A percentile compares a stretch with the other conserved stretches of the same genome.
phyloP scores from a whole-genome alignment of 768 basidiomycete species.

The Lanmaoa rubissima region DNA sequence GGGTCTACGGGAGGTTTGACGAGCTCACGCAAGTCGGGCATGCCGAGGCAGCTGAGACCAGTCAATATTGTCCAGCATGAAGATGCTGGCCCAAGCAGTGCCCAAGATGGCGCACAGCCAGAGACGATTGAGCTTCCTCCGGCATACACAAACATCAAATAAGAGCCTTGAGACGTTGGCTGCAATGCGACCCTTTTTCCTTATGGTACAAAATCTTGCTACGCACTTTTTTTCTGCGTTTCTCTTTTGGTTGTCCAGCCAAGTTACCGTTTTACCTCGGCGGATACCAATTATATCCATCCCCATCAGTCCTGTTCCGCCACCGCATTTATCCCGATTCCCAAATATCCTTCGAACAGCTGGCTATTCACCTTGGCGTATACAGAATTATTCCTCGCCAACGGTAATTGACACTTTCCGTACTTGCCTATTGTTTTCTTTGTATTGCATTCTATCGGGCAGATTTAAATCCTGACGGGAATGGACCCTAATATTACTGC shows the following conservation, averaged over 20 bases:
- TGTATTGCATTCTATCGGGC: constrained; percentile 5
- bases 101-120: constrained; percentile 40
- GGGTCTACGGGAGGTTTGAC: constrained; percentile 21
- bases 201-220: background rate
- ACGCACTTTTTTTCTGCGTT: background rate
- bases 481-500: constrained; percentile 10
- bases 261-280: background rate
- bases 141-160: constrained; percentile 67
- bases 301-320: background rate
- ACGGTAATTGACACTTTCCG: background rate
- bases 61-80: constrained; percentile 86
- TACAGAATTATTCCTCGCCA: background rate
- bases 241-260: background rate
- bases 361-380: background rate
- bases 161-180: background rate
- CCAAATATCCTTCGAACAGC: background rate
- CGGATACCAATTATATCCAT: constrained; percentile 4
- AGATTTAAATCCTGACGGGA: background rate
- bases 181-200: background rate
- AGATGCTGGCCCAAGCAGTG: constrained; percentile 57
- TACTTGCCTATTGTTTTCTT: background rate
- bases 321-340: background rate
- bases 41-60: constrained; percentile 54
- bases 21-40: constrained; percentile 37
- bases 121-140: constrained; percentile 85